Percentiles rank a stretch among this genome's conserved stretches.
Conservation (phyloP, 2,329 filamentous ascomycete species). For the Diaporthe ilicicola region DNA sequence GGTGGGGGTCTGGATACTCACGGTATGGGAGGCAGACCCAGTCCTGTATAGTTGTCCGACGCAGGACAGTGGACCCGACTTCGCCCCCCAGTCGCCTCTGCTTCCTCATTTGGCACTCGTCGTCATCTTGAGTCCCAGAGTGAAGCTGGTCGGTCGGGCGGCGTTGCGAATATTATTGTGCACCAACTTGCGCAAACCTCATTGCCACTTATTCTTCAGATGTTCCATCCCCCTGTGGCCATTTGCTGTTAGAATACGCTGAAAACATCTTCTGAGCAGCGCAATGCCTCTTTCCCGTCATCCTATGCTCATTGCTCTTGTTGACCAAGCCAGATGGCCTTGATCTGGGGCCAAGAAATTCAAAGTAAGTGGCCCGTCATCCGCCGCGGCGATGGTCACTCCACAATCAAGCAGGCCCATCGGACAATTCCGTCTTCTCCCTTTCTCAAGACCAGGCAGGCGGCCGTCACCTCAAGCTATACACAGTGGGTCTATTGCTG, state of each 20-base stretch:
- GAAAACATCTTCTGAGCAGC: neutral
- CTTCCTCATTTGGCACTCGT: neutral
- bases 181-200: neutral
- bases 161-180: neutral
- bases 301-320: neutral
- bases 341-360: neutral
- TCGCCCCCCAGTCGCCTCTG: neutral
- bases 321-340: neutral
- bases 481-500: neutral
- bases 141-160: neutral
- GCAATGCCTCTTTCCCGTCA: neutral
- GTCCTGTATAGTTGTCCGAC: neutral
- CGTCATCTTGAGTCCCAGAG: neutral
- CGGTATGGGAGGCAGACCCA: too few species aligned
- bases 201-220: neutral
- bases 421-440: neutral
- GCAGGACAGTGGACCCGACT: too few species aligned
- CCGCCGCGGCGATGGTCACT: neutral
- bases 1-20: neutral
- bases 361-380: neutral
- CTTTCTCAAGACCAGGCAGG: neutral
- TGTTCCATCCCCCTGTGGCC: too few species aligned
- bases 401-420: neutral
- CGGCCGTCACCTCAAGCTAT: neutral
- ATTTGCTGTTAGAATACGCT: neutral